phyloP scores from a whole-genome alignment of 371 early-diverging fungal species.

The Mucor mucedo region DNA sequence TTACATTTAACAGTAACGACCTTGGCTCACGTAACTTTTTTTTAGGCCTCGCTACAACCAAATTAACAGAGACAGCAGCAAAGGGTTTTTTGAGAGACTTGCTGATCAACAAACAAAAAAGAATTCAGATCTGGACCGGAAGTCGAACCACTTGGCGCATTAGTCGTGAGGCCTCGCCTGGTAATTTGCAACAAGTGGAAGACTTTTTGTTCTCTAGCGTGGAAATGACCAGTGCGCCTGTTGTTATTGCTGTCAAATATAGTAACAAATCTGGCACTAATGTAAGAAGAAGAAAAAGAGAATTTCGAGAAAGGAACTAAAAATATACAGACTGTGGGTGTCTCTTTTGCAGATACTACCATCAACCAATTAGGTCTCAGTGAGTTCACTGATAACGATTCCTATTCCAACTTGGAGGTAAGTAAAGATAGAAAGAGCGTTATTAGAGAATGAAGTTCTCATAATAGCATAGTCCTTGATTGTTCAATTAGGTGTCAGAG shows the following conservation, averaged over 20 bases:
- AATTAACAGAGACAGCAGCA: slow-evolving; percentile 74
- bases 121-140: slow-evolving; percentile 88
- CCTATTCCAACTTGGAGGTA: slow-evolving; percentile 91
- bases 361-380: slow-evolving; percentile 77
- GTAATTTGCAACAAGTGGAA: slow-evolving; percentile 89
- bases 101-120: slow-evolving; percentile 72
- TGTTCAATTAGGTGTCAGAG: slow-evolving; percentile 92
- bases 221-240: slow-evolving; percentile 76
- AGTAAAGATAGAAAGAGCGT: background rate
- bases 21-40: background rate
- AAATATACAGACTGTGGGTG: slow-evolving; percentile 72
- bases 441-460: background rate
- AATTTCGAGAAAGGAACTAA: background rate
- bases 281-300: background rate
- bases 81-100: slow-evolving; percentile 82
- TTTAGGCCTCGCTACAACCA: slow-evolving; percentile 77
- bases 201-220: slow-evolving; percentile 81
- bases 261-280: slow-evolving; percentile 51
- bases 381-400: slow-evolving; percentile 92
- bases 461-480: slow-evolving; percentile 65
- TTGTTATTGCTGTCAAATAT: slow-evolving; percentile 81
- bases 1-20: slow-evolving; percentile 45
- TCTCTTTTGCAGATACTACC: slow-evolving; percentile 88
- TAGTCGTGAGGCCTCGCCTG: slow-evolving; percentile 83
- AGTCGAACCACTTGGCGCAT: slow-evolving; percentile 59